Conservation (phyloP, 345 rosid genomes). For the Barbarea vulgaris region DNA sequence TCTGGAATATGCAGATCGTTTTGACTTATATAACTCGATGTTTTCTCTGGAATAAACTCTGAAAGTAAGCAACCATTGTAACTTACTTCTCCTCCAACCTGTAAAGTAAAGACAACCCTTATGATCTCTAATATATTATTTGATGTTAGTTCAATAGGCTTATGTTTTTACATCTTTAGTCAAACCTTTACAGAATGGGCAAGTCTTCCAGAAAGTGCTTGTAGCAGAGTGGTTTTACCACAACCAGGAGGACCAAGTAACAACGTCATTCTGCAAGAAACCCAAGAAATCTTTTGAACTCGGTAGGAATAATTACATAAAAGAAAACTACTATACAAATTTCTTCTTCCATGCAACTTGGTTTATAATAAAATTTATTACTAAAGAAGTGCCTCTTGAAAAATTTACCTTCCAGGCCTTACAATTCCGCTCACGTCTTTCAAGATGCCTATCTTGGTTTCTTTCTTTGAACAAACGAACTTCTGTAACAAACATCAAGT, state of each 20-base stretch:
- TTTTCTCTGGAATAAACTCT: slow-evolving; percentile 65
- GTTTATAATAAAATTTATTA: too few relatives aligned
- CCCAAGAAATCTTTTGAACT: neutral
- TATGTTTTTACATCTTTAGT: neutral
- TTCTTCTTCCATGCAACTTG: neutral
- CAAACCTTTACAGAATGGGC: slow-evolving; percentile 53
- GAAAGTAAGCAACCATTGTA: slow-evolving; percentile 61
- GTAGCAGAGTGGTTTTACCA: slow-evolving; percentile 62
- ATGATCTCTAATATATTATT: slow-evolving; percentile 2
- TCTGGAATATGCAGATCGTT: slow-evolving; percentile 67
- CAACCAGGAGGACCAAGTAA: slow-evolving; percentile 73
- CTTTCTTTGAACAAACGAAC: slow-evolving; percentile 33
- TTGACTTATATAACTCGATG: slow-evolving; percentile 69
- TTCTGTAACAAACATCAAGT: slow-evolving; percentile 25
- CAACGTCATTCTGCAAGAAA: slow-evolving; percentile 51
- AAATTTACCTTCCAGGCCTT: slow-evolving; percentile 44
- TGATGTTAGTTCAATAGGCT: neutral
- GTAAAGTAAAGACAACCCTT: slow-evolving; percentile 20
- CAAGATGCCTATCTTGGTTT: slow-evolving; percentile 54
- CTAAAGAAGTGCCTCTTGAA: neutral
- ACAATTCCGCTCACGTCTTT: slow-evolving; percentile 63
- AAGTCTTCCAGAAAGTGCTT: slow-evolving; percentile 63
- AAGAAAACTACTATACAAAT: neutral
- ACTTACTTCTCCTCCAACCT: slow-evolving; percentile 57
- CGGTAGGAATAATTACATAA: neutral